Evolutionary conservation across 1,139 yeast species (phyloP).

Genomic region (Saccharomyces pastorianus): DNA sequence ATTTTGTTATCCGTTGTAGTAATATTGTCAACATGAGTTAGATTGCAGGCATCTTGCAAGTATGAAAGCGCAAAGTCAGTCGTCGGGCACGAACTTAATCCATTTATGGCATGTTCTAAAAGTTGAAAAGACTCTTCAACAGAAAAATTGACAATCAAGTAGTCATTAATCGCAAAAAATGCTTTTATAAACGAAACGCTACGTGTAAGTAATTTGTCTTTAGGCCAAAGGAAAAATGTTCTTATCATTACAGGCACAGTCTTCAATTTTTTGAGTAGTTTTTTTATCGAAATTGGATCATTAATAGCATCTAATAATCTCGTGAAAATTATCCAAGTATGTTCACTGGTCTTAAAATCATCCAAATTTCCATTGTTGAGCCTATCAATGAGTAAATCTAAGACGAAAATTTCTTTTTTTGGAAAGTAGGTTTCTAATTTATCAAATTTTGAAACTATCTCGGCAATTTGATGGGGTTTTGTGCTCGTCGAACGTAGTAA

Average conservation of each 20-base stretch:
- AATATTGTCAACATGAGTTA: conserved; percentile 6
- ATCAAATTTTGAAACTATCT: conserved; percentile 39
- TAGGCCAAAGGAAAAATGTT: conserved; percentile 10
- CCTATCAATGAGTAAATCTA: conserved; percentile 62
- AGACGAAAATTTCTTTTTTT: conserved; percentile 47
- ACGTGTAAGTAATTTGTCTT: not conserved
- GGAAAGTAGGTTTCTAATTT: conserved; percentile 51
- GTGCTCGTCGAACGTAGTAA: conserved; percentile 52
- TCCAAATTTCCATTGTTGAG: conserved; percentile 42
- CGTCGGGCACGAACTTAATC: not conserved
- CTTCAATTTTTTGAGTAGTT: conserved; percentile 35
- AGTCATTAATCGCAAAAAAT: not conserved
- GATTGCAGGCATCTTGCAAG: not conserved
- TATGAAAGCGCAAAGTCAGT: not conserved
- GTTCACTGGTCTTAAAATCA: conserved; percentile 38
- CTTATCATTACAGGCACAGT: conserved; percentile 28
- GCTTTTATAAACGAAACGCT: not conserved
- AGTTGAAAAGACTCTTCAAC: conserved; percentile 20
- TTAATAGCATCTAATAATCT: conserved; percentile 35
- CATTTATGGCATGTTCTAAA: conserved; percentile 7
- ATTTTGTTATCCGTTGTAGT: conserved; percentile 13
- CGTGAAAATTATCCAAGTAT: conserved; percentile 44
- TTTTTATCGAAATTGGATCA: conserved; percentile 23
- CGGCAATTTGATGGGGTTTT: conserved; percentile 31
- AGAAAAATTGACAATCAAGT: conserved; percentile 9